Base-by-base conservation (phyloP, 164 flowering plant genomes). In the Platanus orientalis region DNA sequence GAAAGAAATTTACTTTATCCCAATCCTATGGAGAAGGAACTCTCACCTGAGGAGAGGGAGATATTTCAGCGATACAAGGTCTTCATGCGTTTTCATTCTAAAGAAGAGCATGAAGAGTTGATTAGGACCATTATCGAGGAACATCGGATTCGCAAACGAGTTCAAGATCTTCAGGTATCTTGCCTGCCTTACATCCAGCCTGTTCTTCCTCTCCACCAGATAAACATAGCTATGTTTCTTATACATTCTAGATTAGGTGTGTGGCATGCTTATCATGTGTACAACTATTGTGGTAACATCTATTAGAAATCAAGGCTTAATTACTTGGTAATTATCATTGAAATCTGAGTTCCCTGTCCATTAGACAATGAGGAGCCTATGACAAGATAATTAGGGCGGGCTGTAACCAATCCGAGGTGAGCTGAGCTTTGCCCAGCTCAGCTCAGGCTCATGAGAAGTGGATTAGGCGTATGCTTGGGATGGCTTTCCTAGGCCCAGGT, bases 81-180 rank as follows among this genome's bases (percentile, higher is more conserved):
- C 56, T 94, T 89, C 72, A 86, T 88, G 93, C 83, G 97, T 32
- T 94, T 83, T 69, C 90, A 80, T 55, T 72, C 91, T 25, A 88
- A 86, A 68, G 90, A 87, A 69, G 91, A 90, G 67, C 96, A 90
- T 64, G 82, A 80, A 42, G 80, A 79, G 27, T 66, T 93, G 60
- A 75, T 93, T 26, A 80, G 67, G 69, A 82, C 75, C 61, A 69
- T 91, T 36, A 78, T 93, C 48, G 86, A 80, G 57, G 92, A 93
- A 63, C 91, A 86, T 32, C 67, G 87, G 27, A 82, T 86, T 63
- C 69, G 75, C 58, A 86, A 74, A 76, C 82, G 83, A 80, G 87
- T 94, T 69, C 81, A 83, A 72, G 85, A 86, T 48, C 95, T 94
- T 62, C 87, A 94, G 96, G 97, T 94, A 54, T 61, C 29, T 54